phyloP scores from a whole-genome alignment of 2,329 filamentous ascomycete species.

The Claviceps arundinis region DNA sequence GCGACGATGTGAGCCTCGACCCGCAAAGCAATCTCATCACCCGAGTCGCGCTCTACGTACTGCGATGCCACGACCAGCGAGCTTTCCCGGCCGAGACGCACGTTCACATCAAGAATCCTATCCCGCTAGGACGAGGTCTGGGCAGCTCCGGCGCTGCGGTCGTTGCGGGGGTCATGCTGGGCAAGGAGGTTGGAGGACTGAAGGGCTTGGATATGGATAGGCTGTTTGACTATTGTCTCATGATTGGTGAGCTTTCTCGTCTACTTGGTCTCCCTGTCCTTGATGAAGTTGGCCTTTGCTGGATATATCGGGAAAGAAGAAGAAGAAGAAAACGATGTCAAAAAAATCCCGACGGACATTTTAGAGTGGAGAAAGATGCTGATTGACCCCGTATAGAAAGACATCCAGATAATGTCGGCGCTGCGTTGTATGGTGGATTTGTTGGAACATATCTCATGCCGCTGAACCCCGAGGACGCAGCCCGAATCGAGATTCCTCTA shows the following conservation, averaged over 20 bases:
- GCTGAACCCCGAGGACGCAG: slow-evolving; percentile 74
- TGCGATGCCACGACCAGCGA: slow-evolving; percentile 80
- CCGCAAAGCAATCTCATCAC: slow-evolving; percentile 88
- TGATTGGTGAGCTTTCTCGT: slow-evolving; percentile 56
- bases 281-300: not conserved
- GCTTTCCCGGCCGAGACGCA: slow-evolving; percentile 75
- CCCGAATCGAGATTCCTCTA: slow-evolving; percentile 83
- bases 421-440: slow-evolving; percentile 89
- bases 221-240: slow-evolving; percentile 89
- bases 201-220: slow-evolving; percentile 61
- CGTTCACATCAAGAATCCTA: slow-evolving; percentile 91
- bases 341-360: not conserved
- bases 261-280: not conserved
- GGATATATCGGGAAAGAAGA: not conserved
- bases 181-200: slow-evolving; percentile 75
- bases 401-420: slow-evolving; percentile 89
- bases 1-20: slow-evolving; percentile 63
- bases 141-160: slow-evolving; percentile 95
- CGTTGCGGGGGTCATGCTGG: slow-evolving; percentile 86
- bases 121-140: slow-evolving; percentile 80
- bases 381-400: slow-evolving; percentile 40
- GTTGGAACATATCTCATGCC: slow-evolving; percentile 95
- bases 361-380: not conserved
- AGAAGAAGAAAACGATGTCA: not conserved
- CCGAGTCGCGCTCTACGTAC: slow-evolving; percentile 82